These are phyloP conservation scores for Ceratobasidium sp. DNA, from an alignment of 1,284 basidiomycete genomes.

Conservation along the genomic window DNA sequence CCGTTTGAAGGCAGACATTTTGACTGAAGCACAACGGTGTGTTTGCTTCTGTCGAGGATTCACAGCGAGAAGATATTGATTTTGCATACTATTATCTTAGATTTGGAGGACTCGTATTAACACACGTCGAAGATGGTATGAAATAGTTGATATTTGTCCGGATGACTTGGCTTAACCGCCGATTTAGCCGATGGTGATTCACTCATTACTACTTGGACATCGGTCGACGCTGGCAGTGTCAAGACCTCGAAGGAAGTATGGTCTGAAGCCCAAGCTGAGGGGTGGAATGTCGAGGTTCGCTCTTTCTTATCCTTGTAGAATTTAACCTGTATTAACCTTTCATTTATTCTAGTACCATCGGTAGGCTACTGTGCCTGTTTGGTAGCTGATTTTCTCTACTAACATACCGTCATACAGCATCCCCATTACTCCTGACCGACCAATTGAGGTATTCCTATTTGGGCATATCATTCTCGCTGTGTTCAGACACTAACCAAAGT, in stretches of 20 bases:
- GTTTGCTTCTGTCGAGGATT: conserved; percentile 45
- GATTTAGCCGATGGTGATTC: conserved; percentile 75
- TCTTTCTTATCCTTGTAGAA: not conserved
- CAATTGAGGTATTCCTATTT: conserved; percentile 71
- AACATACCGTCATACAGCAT: too few relatives aligned
- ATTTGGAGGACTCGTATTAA: conserved; percentile 90
- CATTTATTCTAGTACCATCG: conserved; percentile 66
- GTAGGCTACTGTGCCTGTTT: conserved; percentile 52
- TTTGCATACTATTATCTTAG: conserved; percentile 54
- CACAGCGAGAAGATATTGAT: not conserved
- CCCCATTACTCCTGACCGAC: conserved; percentile 90
- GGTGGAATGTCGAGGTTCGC: conserved; percentile 89
- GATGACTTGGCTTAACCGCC: not conserved
- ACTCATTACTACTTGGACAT: conserved; percentile 94
- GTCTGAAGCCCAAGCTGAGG: conserved; percentile 78
- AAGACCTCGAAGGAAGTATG: conserved; percentile 91
- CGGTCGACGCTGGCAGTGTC: conserved; percentile 86
- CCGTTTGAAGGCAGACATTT: conserved; percentile 90
- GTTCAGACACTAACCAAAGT: conserved; percentile 35
- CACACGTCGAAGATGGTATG: conserved; percentile 88
- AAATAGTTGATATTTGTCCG: conserved; percentile 14
- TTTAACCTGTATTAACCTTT: not conserved
- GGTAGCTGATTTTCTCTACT: too few relatives aligned
- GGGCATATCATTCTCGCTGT: not conserved
- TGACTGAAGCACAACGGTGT: conserved; percentile 85